These are phyloP conservation scores for Hymenotorrendiella dingleyae DNA, from an alignment of 2,329 filamentous ascomycete genomes.

Conservation along the genomic window DNA sequence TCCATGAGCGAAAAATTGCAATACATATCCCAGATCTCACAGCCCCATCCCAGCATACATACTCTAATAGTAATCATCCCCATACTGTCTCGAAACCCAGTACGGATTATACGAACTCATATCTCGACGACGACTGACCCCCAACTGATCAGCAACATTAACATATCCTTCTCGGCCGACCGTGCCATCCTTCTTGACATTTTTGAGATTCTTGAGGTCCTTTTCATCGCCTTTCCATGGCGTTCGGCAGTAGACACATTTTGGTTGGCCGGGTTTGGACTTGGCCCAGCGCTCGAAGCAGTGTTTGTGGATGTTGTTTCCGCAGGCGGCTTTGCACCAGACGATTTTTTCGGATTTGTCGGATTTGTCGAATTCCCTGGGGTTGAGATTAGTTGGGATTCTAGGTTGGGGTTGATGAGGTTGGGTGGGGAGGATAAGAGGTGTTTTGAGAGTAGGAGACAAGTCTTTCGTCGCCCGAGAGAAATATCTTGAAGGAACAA, in stretches of 20 bases:
- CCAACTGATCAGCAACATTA: constrained; percentile 56
- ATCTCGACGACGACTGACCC: constrained; percentile 48
- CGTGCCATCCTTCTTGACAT: constrained; percentile 34
- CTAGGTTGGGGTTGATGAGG: too few relatives aligned
- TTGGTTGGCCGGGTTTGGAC: constrained; percentile 42
- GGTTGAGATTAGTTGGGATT: too few relatives aligned
- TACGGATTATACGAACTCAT: constrained; percentile 25
- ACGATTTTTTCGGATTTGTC: constrained; percentile 37
- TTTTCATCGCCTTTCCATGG: constrained; percentile 44
- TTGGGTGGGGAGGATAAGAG: too few relatives aligned
- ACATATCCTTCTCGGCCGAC: constrained; percentile 50
- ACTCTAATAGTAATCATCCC: neutral
- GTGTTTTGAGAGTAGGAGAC: too few relatives aligned
- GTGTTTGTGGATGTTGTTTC: constrained; percentile 50
- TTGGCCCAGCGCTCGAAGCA: constrained; percentile 51
- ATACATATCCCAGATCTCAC: too few relatives aligned
- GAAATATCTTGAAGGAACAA: too few relatives aligned
- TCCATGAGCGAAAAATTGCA: too few relatives aligned
- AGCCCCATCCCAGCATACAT: neutral
- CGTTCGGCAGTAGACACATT: constrained; percentile 57
- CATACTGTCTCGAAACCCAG: constrained; percentile 16
- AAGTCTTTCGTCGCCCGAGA: too few relatives aligned
- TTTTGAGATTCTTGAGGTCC: constrained; percentile 36
- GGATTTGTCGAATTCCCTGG: constrained; percentile 42
- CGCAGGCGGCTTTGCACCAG: constrained; percentile 56